Conservation (phyloP, 2,329 filamentous ascomycete genomes). For the Aspergillus persii region DNA sequence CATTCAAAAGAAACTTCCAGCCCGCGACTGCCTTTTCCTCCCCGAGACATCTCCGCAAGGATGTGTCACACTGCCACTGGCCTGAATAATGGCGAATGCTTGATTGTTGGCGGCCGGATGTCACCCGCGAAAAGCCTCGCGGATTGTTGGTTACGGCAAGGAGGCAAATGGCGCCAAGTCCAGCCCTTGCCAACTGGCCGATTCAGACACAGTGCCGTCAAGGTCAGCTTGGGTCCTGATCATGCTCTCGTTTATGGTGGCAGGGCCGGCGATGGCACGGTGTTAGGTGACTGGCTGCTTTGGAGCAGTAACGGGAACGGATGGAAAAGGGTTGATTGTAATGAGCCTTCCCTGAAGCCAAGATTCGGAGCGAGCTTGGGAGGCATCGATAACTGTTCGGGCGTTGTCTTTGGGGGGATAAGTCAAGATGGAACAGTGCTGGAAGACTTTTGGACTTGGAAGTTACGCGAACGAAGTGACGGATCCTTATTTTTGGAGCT, state of each 20-base stretch:
- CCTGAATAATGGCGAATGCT: conserved; percentile 55
- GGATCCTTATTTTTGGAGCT: conserved; percentile 27
- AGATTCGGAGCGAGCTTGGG: conserved; percentile 57
- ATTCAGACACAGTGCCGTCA: conserved; percentile 70
- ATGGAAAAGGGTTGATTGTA: conserved; percentile 48
- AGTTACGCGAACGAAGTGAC: conserved; percentile 44
- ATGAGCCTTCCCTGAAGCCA: conserved; percentile 41
- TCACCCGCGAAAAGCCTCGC: conserved; percentile 67
- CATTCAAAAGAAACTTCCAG: conserved; percentile 47
- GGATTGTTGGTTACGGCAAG: conserved; percentile 73
- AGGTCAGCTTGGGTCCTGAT: conserved; percentile 40
- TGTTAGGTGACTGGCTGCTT: conserved; percentile 55
- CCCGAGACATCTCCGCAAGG: conserved; percentile 39
- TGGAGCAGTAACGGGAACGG: conserved; percentile 50
- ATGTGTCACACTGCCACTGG: conserved; percentile 78
- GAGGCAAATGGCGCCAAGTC: conserved; percentile 61
- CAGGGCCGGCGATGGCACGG: conserved; percentile 49
- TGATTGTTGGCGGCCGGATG: conserved; percentile 75
- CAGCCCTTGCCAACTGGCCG: conserved; percentile 67
- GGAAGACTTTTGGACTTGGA: conserved; percentile 65
- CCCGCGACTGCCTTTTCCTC: conserved; percentile 46
- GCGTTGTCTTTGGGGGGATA: conserved; percentile 72
- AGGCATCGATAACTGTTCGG: conserved; percentile 46
- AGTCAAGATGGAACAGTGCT: conserved; percentile 61
- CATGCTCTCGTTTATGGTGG: conserved; percentile 62